phyloP scores from a whole-genome alignment of 2,329 filamentous ascomycete species.

The Cladophialophora yegresii region DNA sequence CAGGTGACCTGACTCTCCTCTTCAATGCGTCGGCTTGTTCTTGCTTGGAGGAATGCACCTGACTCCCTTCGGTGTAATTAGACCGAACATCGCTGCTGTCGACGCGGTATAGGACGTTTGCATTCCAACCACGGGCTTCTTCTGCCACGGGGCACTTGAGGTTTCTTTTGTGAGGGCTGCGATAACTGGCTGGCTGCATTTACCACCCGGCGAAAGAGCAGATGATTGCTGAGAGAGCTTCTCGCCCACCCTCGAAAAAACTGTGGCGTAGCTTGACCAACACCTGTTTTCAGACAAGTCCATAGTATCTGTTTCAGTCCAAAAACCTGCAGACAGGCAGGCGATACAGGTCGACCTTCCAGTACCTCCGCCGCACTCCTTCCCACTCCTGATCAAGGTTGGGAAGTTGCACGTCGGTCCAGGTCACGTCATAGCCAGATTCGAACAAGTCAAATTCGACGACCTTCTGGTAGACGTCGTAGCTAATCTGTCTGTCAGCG shows the following conservation, averaged over 20 bases:
- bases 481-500: conserved; percentile 87
- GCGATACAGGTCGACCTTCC: conserved; percentile 69
- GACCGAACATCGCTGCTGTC: conserved; percentile 1
- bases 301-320: conserved; percentile 23
- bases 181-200: background rate
- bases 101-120: background rate
- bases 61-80: conserved; percentile 4
- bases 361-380: conserved; percentile 84
- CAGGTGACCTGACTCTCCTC: background rate
- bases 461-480: conserved; percentile 93
- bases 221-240: background rate
- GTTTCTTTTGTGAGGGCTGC: background rate
- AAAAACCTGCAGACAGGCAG: conserved; percentile 43
- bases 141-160: background rate
- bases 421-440: conserved; percentile 85
- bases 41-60: background rate
- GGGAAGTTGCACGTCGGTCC: conserved; percentile 75
- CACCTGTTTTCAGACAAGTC: too few relatives aligned
- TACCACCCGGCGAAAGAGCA: too few relatives aligned
- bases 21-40: background rate
- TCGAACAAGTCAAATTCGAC: conserved; percentile 88
- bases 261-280: background rate
- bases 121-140: background rate
- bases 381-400: conserved; percentile 79
- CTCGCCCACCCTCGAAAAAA: background rate